These are phyloP conservation scores for Trichophyton mentagrophytes DNA, from an alignment of 2,329 filamentous ascomycete species.

Conservation along the genomic window DNA sequence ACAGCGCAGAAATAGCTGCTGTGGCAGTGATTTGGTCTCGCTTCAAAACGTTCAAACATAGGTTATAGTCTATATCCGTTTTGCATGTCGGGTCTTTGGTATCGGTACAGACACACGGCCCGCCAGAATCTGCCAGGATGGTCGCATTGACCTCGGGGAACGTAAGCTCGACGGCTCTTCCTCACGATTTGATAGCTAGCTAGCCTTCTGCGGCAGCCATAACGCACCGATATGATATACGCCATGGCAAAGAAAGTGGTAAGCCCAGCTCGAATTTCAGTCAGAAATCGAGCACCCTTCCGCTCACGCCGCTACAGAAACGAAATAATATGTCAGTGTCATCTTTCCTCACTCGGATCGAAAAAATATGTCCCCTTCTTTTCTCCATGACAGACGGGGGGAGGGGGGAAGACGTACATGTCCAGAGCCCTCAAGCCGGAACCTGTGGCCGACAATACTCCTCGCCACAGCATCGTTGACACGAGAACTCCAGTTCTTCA, in stretches of 20 bases:
- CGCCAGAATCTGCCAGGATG: conserved; percentile 59
- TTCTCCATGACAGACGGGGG: conserved; percentile 17
- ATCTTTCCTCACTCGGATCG: conserved; percentile 5
- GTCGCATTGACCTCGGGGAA: conserved; percentile 44
- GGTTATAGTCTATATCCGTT: conserved; percentile 33
- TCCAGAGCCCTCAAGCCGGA: conserved; percentile 68
- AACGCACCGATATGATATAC: conserved; percentile 62
- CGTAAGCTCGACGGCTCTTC: background rate
- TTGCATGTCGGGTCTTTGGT: conserved; percentile 38
- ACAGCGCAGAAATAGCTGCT: conserved; percentile 65
- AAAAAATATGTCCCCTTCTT: background rate
- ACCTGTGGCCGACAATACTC: conserved; percentile 57
- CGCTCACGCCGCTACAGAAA: conserved; percentile 49
- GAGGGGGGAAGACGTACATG: conserved; percentile 43
- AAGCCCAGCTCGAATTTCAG: conserved; percentile 69
- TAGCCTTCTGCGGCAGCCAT: conserved; percentile 16
- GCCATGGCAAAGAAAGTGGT: conserved; percentile 73
- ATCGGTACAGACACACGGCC: conserved; percentile 59
- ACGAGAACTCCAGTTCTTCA: conserved; percentile 34
- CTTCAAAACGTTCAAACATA: conserved; percentile 46
- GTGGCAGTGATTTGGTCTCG: conserved; percentile 75
- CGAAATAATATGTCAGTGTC: background rate
- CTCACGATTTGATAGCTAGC: background rate
- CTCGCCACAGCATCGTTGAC: conserved; percentile 48
- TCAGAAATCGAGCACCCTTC: conserved; percentile 65